A percentile compares a stretch with the other conserved stretches of the same genome.
phyloP scores from a whole-genome alignment of 306 rosid genomes.

The Citrullus mucosospermus region DNA sequence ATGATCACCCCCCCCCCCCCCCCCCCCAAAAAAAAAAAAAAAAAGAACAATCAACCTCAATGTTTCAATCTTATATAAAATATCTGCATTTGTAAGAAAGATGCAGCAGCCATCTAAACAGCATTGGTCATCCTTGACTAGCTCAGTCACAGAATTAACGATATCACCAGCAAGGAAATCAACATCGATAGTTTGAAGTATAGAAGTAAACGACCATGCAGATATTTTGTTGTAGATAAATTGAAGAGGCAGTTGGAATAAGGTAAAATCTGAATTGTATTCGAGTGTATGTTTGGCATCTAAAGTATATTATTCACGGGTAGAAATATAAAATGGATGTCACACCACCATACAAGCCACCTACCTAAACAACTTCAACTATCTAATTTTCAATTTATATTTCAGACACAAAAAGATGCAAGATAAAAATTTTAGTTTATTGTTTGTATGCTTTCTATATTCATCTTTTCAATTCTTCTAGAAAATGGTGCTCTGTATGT shows the following conservation, averaged over 20 bases:
- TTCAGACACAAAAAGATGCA: background rate
- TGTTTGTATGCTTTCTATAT: background rate
- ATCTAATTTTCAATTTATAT: background rate
- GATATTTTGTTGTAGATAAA: background rate
- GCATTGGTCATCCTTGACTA: background rate
- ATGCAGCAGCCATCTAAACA: background rate
- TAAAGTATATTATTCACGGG: background rate
- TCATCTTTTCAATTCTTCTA: background rate
- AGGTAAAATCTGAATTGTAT: background rate
- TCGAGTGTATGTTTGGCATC: background rate
- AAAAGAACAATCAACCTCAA: background rate
- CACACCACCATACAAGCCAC: background rate
- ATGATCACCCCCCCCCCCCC: background rate
- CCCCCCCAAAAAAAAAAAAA: background rate
- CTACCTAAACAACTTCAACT: background rate
- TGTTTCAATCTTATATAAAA: background rate
- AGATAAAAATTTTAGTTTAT: background rate
- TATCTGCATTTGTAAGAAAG: background rate
- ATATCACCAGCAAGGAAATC: background rate
- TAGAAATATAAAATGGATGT: background rate
- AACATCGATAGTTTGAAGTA: background rate
- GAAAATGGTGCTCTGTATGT: background rate
- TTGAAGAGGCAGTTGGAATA: background rate
- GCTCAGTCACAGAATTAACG: background rate
- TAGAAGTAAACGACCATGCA: background rate